Evolutionary conservation across 2,329 filamentous ascomycete species (phyloP).

Genomic region (Aspergillus caelatus): DNA sequence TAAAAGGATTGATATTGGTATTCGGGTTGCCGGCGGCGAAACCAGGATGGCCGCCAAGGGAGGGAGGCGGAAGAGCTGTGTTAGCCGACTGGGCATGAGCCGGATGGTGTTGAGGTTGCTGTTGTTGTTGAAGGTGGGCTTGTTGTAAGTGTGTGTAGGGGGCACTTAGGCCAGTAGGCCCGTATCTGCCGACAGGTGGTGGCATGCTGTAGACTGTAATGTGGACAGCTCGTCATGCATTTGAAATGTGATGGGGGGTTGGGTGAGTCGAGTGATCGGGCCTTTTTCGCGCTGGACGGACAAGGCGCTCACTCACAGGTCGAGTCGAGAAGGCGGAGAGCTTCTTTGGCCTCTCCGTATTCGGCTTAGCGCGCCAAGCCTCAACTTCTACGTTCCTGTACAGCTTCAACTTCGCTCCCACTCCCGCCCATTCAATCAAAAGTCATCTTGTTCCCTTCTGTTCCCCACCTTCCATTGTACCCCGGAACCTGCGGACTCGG

Average conservation of each 20-base stretch:
- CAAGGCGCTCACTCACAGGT: not conserved
- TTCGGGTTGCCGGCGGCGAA: slow-evolving; percentile 68
- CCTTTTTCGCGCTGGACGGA: slow-evolving; percentile 26
- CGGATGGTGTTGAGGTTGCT: slow-evolving; percentile 45
- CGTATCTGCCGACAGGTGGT: slow-evolving; percentile 61
- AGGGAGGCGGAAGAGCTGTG: slow-evolving; percentile 56
- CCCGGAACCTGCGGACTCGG: slow-evolving; percentile 17
- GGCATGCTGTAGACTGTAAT: slow-evolving; percentile 50
- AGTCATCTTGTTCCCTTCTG: not conserved
- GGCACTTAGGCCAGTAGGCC: slow-evolving; percentile 59
- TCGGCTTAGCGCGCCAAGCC: slow-evolving; percentile 38
- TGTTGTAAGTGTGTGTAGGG: slow-evolving; percentile 62
- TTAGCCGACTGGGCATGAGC: slow-evolving; percentile 49
- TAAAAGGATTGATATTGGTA: slow-evolving; percentile 69
- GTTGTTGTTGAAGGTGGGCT: slow-evolving; percentile 49
- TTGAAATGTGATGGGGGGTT: slow-evolving; percentile 17
- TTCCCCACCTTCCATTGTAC: slow-evolving; percentile 13
- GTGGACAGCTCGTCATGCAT: slow-evolving; percentile 22
- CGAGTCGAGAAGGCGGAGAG: slow-evolving; percentile 29
- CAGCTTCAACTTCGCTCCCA: slow-evolving; percentile 27
- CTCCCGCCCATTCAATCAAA: slow-evolving; percentile 4
- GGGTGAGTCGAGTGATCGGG: slow-evolving; percentile 11
- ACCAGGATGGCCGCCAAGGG: slow-evolving; percentile 67
- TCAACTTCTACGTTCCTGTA: slow-evolving; percentile 18
- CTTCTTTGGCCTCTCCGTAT: slow-evolving; percentile 19